These are phyloP conservation scores for Pythium sp. DNA, from an alignment of 352 stramenopile species.

Conservation along the genomic window DNA sequence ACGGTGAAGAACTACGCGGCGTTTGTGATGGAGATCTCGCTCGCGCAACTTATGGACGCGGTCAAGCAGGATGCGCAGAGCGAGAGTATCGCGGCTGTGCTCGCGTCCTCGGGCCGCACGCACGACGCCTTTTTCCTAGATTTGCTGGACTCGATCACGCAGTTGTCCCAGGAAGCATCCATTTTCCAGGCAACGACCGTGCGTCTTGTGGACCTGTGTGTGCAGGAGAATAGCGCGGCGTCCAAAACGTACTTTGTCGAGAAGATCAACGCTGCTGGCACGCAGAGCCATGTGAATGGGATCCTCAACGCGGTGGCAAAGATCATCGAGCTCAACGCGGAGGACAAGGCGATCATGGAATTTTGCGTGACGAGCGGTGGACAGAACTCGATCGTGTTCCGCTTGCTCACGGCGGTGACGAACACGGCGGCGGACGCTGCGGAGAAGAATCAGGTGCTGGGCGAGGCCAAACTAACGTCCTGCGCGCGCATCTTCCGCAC, in stretches of 20 bases:
- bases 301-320: conserved; percentile 73
- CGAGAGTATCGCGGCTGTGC: conserved; percentile 30
- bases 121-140: conserved; percentile 72
- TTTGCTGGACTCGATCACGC: conserved; percentile 62
- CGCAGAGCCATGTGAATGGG: conserved; percentile 38
- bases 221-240: conserved; percentile 20
- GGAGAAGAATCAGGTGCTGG: conserved; percentile 26
- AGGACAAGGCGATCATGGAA: conserved; percentile 74
- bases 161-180: conserved; percentile 64
- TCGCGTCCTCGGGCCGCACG: conserved; percentile 47
- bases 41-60: conserved; percentile 71
- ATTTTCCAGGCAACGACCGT: conserved; percentile 84
- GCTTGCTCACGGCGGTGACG: conserved; percentile 54
- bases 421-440: conserved; percentile 50
- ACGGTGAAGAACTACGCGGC: conserved; percentile 57
- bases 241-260: conserved; percentile 35
- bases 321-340: conserved; percentile 77
- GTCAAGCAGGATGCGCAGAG: conserved; percentile 30
- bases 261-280: conserved; percentile 22
- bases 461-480: conserved; percentile 39
- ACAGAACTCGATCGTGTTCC: conserved; percentile 52
- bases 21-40: conserved; percentile 73
- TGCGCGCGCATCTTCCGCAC: conserved; percentile 66
- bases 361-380: conserved; percentile 52
- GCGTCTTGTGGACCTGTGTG: conserved; percentile 61